phyloP scores from a whole-genome alignment of 2,329 filamentous ascomycete species.

The Ramichloridium luteum region DNA sequence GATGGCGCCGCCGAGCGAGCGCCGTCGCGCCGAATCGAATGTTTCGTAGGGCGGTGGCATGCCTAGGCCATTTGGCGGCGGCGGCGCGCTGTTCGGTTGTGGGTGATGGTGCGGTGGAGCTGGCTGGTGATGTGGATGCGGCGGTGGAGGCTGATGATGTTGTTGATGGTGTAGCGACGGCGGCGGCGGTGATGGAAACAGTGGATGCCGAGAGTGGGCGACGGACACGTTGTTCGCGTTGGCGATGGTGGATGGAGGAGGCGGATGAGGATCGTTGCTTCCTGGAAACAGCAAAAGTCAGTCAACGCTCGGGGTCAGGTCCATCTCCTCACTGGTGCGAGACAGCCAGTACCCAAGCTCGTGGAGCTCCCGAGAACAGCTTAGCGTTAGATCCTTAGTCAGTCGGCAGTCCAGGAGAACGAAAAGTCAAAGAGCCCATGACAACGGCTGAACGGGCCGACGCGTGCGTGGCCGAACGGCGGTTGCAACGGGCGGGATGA shows the following conservation, averaged over 20 bases:
- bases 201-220: neutral
- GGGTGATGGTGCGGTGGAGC: slow-evolving; percentile 8
- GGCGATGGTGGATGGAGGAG: neutral
- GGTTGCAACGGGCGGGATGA: no score
- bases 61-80: slow-evolving; percentile 19
- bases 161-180: slow-evolving; percentile 1
- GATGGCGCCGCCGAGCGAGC: slow-evolving; percentile 30
- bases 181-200: neutral
- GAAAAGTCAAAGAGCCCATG: no score
- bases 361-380: no score
- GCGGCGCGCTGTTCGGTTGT: slow-evolving; percentile 12
- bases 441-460: no score
- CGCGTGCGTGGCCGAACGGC: no score
- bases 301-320: no score
- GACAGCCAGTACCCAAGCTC: no score
- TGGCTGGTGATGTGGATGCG: slow-evolving; percentile 3
- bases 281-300: neutral
- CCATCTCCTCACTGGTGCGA: no score
- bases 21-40: slow-evolving; percentile 29
- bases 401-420: no score
- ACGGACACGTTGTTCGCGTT: neutral
- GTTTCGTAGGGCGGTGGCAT: slow-evolving; percentile 29
- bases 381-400: no score
- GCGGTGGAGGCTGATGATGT: slow-evolving; percentile 8
- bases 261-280: neutral